These are phyloP conservation scores for Chaetoscypha palmicola DNA, from an alignment of 2,329 filamentous ascomycete species.

Conservation along the genomic window DNA sequence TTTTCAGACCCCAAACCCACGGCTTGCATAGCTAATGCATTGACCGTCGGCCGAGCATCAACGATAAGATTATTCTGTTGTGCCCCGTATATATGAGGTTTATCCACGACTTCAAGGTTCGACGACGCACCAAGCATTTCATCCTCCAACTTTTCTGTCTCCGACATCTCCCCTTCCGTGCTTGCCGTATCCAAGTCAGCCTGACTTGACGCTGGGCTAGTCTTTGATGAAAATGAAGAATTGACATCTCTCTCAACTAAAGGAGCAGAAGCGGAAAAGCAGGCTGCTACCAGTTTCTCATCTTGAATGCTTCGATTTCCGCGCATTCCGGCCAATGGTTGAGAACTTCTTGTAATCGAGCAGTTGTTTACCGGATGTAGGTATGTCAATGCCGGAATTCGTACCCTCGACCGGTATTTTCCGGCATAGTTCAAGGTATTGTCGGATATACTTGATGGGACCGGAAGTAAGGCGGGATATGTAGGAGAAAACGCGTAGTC, in stretches of 20 bases:
- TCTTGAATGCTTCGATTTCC: slow-evolving; percentile 91
- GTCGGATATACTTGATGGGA: slow-evolving; percentile 89
- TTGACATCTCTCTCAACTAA: slow-evolving; percentile 22
- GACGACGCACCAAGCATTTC: slow-evolving; percentile 52
- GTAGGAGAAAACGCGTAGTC: slow-evolving; percentile 90
- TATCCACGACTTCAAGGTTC: slow-evolving; percentile 45
- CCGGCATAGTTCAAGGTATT: slow-evolving; percentile 92
- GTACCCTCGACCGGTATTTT: slow-evolving; percentile 77
- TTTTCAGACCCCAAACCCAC: slow-evolving; percentile 92
- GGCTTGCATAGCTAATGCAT: slow-evolving; percentile 90
- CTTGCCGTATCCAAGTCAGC: slow-evolving; percentile 36
- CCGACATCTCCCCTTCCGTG: slow-evolving; percentile 45
- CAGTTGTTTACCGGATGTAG: slow-evolving; percentile 97
- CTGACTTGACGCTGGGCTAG: slow-evolving; percentile 44
- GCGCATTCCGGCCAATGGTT: slow-evolving; percentile 79
- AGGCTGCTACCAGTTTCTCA: slow-evolving; percentile 85
- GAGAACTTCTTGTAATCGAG: slow-evolving; percentile 89
- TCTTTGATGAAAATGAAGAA: slow-evolving; percentile 24
- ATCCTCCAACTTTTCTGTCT: slow-evolving; percentile 62
- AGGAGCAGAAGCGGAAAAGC: slow-evolving; percentile 61
- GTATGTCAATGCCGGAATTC: slow-evolving; percentile 86
- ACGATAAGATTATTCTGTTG: slow-evolving; percentile 93
- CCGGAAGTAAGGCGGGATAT: slow-evolving; percentile 77
- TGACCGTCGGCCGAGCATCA: slow-evolving; percentile 88
- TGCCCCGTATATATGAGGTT: slow-evolving; percentile 73